These are phyloP conservation scores for Brettanomyces bruxellensis DNA, from an alignment of 805 yeast genomes.

Conservation along the genomic window DNA sequence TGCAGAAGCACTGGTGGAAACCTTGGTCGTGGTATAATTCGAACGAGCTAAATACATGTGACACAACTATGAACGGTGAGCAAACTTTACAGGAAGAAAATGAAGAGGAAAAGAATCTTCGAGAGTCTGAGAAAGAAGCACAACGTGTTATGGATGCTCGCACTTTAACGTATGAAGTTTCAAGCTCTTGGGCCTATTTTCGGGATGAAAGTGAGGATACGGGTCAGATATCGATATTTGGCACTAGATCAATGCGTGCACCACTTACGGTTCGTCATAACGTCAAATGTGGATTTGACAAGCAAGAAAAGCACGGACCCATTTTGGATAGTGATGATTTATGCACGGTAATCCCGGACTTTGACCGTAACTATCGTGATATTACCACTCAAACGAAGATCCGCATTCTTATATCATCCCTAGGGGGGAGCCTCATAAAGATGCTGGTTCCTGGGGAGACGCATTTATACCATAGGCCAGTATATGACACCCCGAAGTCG, in stretches of 20 bases:
- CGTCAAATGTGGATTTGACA: slow-evolving; percentile 20
- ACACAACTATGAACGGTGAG: background rate
- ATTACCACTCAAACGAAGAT: slow-evolving; percentile 17
- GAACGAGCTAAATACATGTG: too few relatives aligned
- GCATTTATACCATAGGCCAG: slow-evolving; percentile 20
- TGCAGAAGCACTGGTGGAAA: slow-evolving; percentile 4
- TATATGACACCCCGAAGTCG: background rate
- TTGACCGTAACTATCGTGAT: slow-evolving; percentile 19
- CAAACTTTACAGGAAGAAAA: slow-evolving; percentile 1
- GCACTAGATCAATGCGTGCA: slow-evolving; percentile 18
- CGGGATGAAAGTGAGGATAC: slow-evolving; percentile 3
- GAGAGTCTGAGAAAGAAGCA: slow-evolving; percentile 8
- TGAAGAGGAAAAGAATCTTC: slow-evolving; percentile 1
- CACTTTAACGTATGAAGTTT: slow-evolving; percentile 11
- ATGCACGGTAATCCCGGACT: background rate
- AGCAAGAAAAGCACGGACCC: background rate
- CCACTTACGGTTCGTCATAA: slow-evolving; percentile 18
- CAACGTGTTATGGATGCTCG: slow-evolving; percentile 14
- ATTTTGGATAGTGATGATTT: slow-evolving; percentile 1
- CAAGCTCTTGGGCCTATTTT: slow-evolving; percentile 23
- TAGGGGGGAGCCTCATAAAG: slow-evolving; percentile 4
- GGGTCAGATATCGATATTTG: slow-evolving; percentile 22
- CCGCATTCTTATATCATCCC: slow-evolving; percentile 16
- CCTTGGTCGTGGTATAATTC: slow-evolving; percentile 6
- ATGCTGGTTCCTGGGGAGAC: slow-evolving; percentile 18